phyloP scores from a whole-genome alignment of 306 rosid species.

The Trifolium pratense region DNA sequence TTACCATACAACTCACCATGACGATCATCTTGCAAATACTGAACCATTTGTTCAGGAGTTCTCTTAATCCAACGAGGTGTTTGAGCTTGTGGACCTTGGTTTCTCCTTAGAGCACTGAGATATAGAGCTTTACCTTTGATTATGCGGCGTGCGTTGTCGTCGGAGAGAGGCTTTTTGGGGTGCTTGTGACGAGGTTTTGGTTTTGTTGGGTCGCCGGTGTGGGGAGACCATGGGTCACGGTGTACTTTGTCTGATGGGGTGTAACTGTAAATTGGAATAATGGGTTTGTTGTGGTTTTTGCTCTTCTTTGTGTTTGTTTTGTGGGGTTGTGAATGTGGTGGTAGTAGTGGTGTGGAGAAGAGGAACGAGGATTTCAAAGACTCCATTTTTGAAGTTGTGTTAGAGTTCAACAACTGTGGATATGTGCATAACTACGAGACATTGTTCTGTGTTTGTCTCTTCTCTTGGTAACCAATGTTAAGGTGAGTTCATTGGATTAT shows the following conservation, averaged over 20 bases:
- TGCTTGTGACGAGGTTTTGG: conserved; percentile 64
- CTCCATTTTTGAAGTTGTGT: conserved; percentile 45
- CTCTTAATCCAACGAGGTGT: conserved; percentile 90
- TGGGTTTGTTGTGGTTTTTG: conserved; percentile 23
- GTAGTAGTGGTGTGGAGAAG: conserved; percentile 39
- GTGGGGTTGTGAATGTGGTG: not conserved
- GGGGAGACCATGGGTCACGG: conserved; percentile 88
- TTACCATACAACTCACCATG: conserved; percentile 76
- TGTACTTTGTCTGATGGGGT: conserved; percentile 44
- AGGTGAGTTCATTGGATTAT: too few relatives aligned
- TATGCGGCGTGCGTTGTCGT: conserved; percentile 91
- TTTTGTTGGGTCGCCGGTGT: conserved; percentile 58
- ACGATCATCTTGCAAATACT: conserved; percentile 71
- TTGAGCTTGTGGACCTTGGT: conserved; percentile 87
- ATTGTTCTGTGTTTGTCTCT: too few relatives aligned
- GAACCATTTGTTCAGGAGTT: conserved; percentile 91
- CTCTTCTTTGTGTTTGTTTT: not conserved
- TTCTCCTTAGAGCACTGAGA: conserved; percentile 64
- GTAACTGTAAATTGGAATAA: conserved; percentile 21
- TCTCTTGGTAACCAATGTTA: too few relatives aligned
- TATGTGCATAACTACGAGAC: too few relatives aligned
- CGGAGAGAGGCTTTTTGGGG: conserved; percentile 78
- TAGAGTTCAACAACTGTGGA: too few relatives aligned
- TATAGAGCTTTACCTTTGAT: conserved; percentile 72
- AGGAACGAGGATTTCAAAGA: conserved; percentile 61